Evolutionary conservation across 2,329 filamentous ascomycete species (phyloP).

Genomic region (Dactylonectria estremocensis): DNA sequence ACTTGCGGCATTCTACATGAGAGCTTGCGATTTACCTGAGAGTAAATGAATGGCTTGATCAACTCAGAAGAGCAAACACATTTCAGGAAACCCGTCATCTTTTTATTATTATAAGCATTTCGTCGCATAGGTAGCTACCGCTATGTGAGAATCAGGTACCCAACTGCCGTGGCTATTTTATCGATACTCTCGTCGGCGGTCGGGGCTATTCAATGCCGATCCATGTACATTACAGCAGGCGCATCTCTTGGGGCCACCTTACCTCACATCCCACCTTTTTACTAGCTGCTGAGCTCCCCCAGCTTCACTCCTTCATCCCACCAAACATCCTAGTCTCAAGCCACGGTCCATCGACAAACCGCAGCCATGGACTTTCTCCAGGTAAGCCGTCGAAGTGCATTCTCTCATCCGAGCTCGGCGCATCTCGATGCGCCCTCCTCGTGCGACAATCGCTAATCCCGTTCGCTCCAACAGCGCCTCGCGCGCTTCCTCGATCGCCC

Average conservation of each 20-base stretch:
- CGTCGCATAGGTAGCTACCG: too few species aligned
- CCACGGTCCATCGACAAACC: slow-evolving; percentile 39
- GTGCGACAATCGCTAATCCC: slow-evolving; percentile 35
- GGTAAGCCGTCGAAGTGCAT: slow-evolving; percentile 48
- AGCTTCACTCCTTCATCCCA: slow-evolving; percentile 41
- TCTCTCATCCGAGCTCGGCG: neutral
- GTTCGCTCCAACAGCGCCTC: slow-evolving; percentile 69
- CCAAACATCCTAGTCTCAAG: slow-evolving; percentile 24
- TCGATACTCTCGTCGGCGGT: slow-evolving; percentile 34
- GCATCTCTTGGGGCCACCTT: slow-evolving; percentile 44
- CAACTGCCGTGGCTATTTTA: neutral
- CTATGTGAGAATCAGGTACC: neutral
- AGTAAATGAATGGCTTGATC: neutral
- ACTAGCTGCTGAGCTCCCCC: slow-evolving; percentile 30
- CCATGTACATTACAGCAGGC: slow-evolving; percentile 23
- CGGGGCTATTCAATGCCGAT: slow-evolving; percentile 40
- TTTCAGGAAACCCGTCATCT: too few species aligned
- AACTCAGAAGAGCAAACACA: neutral
- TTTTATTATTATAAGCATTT: neutral
- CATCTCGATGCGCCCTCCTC: neutral
- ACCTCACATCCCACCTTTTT: slow-evolving; percentile 31
- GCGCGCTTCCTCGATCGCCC: slow-evolving; percentile 91
- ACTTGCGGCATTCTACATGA: neutral
- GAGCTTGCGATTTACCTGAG: neutral
- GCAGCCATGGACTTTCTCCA: slow-evolving; percentile 64